Conservation (phyloP, 2,329 filamentous ascomycete species). For the Moelleriella libera region DNA sequence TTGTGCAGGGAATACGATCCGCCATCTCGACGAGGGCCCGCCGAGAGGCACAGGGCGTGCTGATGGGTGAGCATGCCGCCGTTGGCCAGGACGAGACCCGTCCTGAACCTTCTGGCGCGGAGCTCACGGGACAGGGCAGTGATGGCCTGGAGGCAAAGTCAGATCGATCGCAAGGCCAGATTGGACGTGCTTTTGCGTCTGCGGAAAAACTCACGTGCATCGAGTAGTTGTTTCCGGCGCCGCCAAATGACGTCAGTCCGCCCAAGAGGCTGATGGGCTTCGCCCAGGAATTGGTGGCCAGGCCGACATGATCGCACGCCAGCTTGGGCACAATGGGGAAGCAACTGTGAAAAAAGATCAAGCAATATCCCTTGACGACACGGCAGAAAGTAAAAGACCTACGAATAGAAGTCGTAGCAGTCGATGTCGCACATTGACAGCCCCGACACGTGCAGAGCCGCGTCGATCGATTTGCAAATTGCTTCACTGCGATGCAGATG, state of each 20-base stretch:
- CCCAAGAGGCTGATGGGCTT: constrained; percentile 49
- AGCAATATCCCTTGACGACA: neutral
- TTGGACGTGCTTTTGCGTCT: neutral
- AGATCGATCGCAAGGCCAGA: no score
- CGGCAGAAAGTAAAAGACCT: constrained; percentile 1
- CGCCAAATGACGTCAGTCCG: constrained; percentile 54
- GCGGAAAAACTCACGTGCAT: constrained; percentile 38
- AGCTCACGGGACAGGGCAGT: constrained; percentile 41
- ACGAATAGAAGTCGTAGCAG: constrained; percentile 50
- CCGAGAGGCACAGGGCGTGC: constrained; percentile 44
- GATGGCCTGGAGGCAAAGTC: constrained; percentile 16
- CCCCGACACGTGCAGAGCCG: constrained; percentile 31
- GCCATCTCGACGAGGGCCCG: constrained; percentile 15
- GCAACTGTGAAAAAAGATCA: constrained; percentile 27
- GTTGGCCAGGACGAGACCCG: constrained; percentile 49
- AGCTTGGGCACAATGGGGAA: constrained; percentile 59
- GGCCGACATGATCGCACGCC: constrained; percentile 42
- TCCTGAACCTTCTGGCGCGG: constrained; percentile 26
- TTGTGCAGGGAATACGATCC: constrained; percentile 6
- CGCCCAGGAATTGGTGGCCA: constrained; percentile 27
- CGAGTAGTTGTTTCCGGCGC: constrained; percentile 58
- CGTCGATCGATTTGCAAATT: constrained; percentile 42
- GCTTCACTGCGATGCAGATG: constrained; percentile 43
- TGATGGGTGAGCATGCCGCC: constrained; percentile 53
- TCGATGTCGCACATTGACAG: constrained; percentile 38